Evolutionary conservation across 2,329 filamentous ascomycete species (phyloP), one percentile per base, ranked within the genome.

Genomic region (Kalmusia sp.): DNA sequence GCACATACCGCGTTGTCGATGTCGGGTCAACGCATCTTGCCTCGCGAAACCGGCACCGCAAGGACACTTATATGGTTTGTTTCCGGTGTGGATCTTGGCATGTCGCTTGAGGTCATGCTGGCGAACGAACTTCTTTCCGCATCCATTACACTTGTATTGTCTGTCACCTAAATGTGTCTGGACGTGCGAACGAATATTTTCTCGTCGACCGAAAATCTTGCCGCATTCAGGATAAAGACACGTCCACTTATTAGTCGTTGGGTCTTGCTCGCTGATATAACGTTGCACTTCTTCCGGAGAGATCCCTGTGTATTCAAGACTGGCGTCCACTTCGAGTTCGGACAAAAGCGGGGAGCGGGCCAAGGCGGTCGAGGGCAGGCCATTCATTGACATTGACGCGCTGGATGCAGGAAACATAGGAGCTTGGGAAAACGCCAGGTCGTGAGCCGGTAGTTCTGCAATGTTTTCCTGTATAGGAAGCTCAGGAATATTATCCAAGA

Each of bases 161-260:
- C 95, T 86, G 74, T 99, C 95, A 67, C 96, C 95, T 59, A 99
- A 87, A 76, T 99, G 95, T 3, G 95, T 99, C 77, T 99, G 95
- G 12, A 99, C 91, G 73, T 99, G 95, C 0, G 93, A 96, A 73
- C 96, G 96, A 80, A 98, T 97, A 77, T 99, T 98, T 75, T 99
- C 95, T 74, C 97, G 96, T 64, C 95, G 87, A n/a, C 93, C 93
- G 71, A 99, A 98, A 48, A 87, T 86, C 75, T 96, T 96, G 63
- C 87, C 85, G 75, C 95, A 99, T 24, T 87, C 87, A 7, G 91
- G 80, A 64, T 74, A 82, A 14, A 81, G 69, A 64, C 80, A 82
- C 9, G 73, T 78, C 74, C 78, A 82, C 31, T 79, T 76, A 58
- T 75, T 73, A 47, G 72, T 77, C 14, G 63, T 62, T 4, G 71